These are phyloP conservation scores for Cyathus striatus DNA, from an alignment of 768 basidiomycete species.

Conservation along the genomic window DNA sequence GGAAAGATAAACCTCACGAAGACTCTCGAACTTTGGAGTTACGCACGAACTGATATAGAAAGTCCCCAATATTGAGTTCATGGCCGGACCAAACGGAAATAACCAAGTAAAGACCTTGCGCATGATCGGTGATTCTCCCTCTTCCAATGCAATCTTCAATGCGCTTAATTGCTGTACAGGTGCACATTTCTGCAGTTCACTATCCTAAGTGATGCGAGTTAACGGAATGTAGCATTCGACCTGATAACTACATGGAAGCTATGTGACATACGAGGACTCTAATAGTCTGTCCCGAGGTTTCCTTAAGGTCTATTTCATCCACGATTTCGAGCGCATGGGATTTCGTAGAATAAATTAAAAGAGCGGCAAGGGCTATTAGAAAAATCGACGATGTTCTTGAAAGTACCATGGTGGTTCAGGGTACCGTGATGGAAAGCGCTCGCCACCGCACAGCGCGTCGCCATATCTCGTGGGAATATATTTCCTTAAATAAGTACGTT, in stretches of 20 bases:
- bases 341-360: constrained; percentile 20
- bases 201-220: constrained; percentile 24
- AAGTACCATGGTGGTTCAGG: constrained; percentile 16
- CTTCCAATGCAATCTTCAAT: constrained; percentile 59
- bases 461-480: no score
- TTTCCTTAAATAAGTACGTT: no score
- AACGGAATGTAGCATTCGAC: background rate
- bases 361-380: constrained; percentile 34
- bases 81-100: constrained; percentile 88
- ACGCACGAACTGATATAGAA: constrained; percentile 96
- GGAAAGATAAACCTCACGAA: no score
- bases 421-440: background rate
- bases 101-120: constrained; percentile 73
- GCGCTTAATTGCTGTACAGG: constrained; percentile 43
- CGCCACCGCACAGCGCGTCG: no score
- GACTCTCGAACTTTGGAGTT: constrained; percentile 5
- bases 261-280: constrained; percentile 4
- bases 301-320: background rate
- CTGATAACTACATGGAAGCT: background rate
- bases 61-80: constrained; percentile 86
- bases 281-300: background rate
- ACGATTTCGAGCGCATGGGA: background rate
- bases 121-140: constrained; percentile 67
- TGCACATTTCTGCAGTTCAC: constrained; percentile 33
- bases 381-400: constrained; percentile 16